These are phyloP conservation scores for Ogataea corticis DNA, from an alignment of 805 yeast species.

Conservation along the genomic window DNA sequence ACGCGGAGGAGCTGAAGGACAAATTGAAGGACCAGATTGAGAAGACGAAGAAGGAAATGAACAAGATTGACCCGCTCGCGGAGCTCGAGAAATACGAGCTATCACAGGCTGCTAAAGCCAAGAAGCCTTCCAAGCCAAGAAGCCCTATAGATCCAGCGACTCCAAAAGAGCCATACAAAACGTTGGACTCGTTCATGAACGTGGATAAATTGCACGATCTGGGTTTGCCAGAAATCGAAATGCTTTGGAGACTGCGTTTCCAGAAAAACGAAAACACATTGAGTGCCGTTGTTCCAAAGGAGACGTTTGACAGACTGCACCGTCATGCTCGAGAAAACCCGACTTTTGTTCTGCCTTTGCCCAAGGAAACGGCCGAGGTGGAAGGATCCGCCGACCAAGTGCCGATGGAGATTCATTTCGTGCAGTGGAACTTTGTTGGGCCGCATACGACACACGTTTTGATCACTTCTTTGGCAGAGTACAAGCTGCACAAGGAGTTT, in stretches of 20 bases:
- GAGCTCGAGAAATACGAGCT: constrained; percentile 55
- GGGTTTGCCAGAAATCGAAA: constrained; percentile 64
- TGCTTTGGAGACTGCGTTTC: constrained; percentile 89
- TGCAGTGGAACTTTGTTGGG: constrained; percentile 92
- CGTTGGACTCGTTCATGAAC: constrained; percentile 69
- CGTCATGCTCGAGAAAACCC: constrained; percentile 73
- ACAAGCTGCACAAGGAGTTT: constrained; percentile 83
- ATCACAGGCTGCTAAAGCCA: constrained; percentile 20
- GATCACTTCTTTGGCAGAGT: constrained; percentile 89
- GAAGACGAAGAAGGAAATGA: constrained; percentile 53
- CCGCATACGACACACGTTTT: constrained; percentile 83
- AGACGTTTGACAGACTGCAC: constrained; percentile 63
- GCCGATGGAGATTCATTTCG: constrained; percentile 77
- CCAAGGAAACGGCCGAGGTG: constrained; percentile 52
- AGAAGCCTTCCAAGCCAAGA: constrained; percentile 28
- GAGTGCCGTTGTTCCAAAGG: constrained; percentile 60
- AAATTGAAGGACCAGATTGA: constrained; percentile 63
- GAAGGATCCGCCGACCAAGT: constrained; percentile 32
- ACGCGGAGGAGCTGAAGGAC: constrained; percentile 60
- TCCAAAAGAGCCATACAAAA: constrained; percentile 57
- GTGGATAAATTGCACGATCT: constrained; percentile 61
- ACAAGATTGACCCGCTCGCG: constrained; percentile 65
- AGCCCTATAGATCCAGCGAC: constrained; percentile 40
- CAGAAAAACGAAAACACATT: constrained; percentile 56
- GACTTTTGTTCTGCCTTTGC: constrained; percentile 85